Evolutionary conservation across 805 yeast species (phyloP), one percentile per base, ranked within the genome.

Genomic region (Hanseniaspora mollemarum): DNA sequence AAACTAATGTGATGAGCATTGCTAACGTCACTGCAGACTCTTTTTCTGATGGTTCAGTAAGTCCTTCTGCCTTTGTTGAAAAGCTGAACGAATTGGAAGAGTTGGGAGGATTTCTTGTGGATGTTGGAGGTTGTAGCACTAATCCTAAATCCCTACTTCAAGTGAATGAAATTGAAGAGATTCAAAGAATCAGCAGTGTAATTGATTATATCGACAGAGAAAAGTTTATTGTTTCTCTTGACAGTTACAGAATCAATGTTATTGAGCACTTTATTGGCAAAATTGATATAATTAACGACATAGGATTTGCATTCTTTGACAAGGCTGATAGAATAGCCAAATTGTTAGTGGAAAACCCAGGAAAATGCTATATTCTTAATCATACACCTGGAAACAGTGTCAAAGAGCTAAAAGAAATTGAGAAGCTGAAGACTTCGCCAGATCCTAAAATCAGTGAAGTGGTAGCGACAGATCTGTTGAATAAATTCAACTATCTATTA

Each of bases 121-220:
- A 92, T 63, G 74, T 92, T 50, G 98, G 98, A 8, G 98, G 98
- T 1, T 85, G 87, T 52, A 86, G 96, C 1, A 92, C 98, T 0
- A 74, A 94, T 46, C 98, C 98, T 0, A 86, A 87, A 1, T 77
- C 94, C 1, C 24, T 35, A 12, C 59, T 56, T 0, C 85, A 77
- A 50, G 80, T 83, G 0, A 59, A 74, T 2, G 73, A 63, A 19
- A 74, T 73, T n/a, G 88, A 77, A 51, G 98, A 92, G 62, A 57
- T 83, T 43, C 59, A 58, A 2, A 67, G 97, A 39, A 82, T 88
- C 0, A 62, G 85, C 6, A 92, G 92, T 0, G 74, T 83, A 71
- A 92, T 2, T 62, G 72, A 54, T 77, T 77, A 0, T 74, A 87
- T 19, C 74, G 94, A 53, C 54, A 77, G 52, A 62, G 70, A 48